phyloP scores from a whole-genome alignment of 805 yeast species.

The Kluyveromyces starmeri region DNA sequence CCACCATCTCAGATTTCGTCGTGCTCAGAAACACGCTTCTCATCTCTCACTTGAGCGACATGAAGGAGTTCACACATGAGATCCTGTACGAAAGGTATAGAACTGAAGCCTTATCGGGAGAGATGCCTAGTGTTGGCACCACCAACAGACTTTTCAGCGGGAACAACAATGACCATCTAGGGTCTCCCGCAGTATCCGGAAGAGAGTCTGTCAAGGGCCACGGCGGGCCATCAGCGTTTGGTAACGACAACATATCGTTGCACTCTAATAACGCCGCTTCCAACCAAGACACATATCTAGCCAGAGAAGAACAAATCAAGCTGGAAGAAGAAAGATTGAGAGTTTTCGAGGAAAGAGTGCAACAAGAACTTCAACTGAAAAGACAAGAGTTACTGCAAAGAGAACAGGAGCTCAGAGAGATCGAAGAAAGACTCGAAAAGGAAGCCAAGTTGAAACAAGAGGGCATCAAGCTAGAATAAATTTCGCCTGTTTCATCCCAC shows the following conservation, averaged over 20 bases:
- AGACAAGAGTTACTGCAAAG: conserved; percentile 75
- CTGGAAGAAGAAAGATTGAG: conserved; percentile 81
- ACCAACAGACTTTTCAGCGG: conserved; percentile 1
- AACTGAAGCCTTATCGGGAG: conserved; percentile 73
- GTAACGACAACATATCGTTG: conserved; percentile 5
- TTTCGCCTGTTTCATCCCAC: no score
- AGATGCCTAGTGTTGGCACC: conserved; percentile 15
- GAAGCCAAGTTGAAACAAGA: conserved; percentile 38
- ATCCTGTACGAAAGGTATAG: conserved; percentile 81
- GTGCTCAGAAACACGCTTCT: conserved; percentile 70
- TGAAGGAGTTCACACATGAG: conserved; percentile 84
- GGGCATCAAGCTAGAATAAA: conserved; percentile 1
- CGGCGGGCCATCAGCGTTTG: neutral
- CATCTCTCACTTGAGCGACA: conserved; percentile 77
- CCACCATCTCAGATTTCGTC: conserved; percentile 72
- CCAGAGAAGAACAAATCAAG: conserved; percentile 83
- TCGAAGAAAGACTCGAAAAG: conserved; percentile 58
- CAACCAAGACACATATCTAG: conserved; percentile 37
- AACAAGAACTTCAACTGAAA: conserved; percentile 72
- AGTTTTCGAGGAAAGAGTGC: conserved; percentile 82
- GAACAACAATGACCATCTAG: conserved; percentile 5
- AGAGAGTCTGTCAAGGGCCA: conserved; percentile 5
- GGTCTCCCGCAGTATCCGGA: conserved; percentile 7
- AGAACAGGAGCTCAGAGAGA: conserved; percentile 76
- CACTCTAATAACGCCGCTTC: conserved; percentile 9